phyloP scores from a whole-genome alignment of 179 eudicot genomes.

The Spinacia oleracea region DNA sequence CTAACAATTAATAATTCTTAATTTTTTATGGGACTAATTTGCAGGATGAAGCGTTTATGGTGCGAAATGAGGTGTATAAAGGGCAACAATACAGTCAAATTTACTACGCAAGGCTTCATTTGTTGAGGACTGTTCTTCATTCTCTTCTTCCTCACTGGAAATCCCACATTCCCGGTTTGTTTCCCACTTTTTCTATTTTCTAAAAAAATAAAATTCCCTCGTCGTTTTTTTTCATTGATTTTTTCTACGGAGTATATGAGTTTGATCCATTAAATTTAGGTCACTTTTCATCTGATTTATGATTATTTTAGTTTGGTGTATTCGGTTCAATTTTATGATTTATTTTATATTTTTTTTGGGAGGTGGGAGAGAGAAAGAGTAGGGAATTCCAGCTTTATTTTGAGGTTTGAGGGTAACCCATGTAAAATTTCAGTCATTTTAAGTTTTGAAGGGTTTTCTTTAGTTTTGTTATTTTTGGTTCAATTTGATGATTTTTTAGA shows the following conservation, averaged over 20 bases:
- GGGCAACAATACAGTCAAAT: constrained; percentile 97
- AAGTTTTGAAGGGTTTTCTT: neutral
- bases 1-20: neutral
- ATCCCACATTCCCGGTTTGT: constrained; percentile 73
- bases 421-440: neutral
- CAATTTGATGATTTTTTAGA: neutral
- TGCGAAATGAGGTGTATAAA: constrained; percentile 67
- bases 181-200: too few species aligned
- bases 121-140: constrained; percentile 77
- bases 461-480: neutral
- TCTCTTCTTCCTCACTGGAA: constrained; percentile 87
- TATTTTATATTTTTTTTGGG: neutral
- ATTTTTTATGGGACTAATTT: neutral
- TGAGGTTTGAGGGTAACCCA: neutral
- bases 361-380: too few species aligned
- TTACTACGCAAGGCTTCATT: constrained; percentile 77
- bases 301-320: neutral
- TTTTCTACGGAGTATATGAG: neutral
- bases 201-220: too few species aligned
- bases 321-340: neutral
- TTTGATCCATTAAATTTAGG: neutral
- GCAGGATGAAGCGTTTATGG: constrained; percentile 70
- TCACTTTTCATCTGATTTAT: constrained; percentile 12
- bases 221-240: too few species aligned
- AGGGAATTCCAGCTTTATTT: neutral